phyloP scores from a whole-genome alignment of 352 stramenopile genomes.

The Plasmopara viticola region DNA sequence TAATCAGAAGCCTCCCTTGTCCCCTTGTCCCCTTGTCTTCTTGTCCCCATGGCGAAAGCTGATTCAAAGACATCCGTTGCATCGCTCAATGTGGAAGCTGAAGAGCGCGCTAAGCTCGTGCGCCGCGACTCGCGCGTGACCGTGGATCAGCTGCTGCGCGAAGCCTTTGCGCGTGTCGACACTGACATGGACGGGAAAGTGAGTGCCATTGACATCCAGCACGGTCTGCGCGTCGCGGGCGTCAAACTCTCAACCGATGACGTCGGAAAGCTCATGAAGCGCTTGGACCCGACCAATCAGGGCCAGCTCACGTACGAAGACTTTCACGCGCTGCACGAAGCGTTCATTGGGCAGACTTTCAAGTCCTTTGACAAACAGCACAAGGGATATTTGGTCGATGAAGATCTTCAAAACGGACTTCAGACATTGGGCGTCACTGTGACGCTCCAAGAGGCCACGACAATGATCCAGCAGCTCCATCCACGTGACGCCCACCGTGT shows the following conservation, averaged over 20 bases:
- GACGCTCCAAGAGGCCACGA: constrained; percentile 64
- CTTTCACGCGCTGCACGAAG: constrained; percentile 71
- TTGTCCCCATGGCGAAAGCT: constrained; percentile 13
- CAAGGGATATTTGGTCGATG: constrained; percentile 68
- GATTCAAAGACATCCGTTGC: constrained; percentile 1
- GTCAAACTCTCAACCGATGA: constrained; percentile 58
- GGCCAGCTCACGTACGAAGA: constrained; percentile 67
- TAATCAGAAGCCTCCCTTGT: constrained; percentile 9
- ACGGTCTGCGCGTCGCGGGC: constrained; percentile 51
- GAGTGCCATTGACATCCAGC: constrained; percentile 68
- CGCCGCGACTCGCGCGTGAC: constrained; percentile 75
- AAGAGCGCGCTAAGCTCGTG: constrained; percentile 41
- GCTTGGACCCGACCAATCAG: constrained; percentile 63
- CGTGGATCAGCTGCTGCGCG: constrained; percentile 63
- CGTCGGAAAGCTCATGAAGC: constrained; percentile 49
- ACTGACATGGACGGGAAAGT: constrained; percentile 63
- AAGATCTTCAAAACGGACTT: constrained; percentile 58
- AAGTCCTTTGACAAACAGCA: constrained; percentile 52
- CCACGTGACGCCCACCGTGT: constrained; percentile 57
- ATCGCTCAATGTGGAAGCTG: constrained; percentile 1
- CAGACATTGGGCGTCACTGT: constrained; percentile 56
- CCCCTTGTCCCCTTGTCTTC: not conserved
- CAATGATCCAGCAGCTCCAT: constrained; percentile 74
- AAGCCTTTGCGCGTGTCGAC: constrained; percentile 72
- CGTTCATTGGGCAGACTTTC: constrained; percentile 72